These are phyloP conservation scores for Henningerozyma blattae DNA, from an alignment of 805 yeast species.

Conservation along the genomic window DNA sequence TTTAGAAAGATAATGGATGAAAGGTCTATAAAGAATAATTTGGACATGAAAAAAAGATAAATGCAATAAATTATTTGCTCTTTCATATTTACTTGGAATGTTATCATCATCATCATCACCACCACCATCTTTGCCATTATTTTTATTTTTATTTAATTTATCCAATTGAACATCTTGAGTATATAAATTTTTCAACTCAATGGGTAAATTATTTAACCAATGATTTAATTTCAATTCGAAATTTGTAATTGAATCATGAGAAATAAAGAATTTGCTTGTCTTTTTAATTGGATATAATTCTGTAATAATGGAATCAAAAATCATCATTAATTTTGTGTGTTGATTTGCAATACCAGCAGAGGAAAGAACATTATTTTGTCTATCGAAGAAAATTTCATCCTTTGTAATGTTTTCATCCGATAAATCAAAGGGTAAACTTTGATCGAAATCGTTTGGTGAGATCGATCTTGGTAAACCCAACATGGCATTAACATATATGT, in stretches of 20 bases:
- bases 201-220: slow-evolving; percentile 63
- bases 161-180: slow-evolving; percentile 39
- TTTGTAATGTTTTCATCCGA: slow-evolving; percentile 80
- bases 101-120: slow-evolving; percentile 42
- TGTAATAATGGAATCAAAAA: slow-evolving; percentile 59
- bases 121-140: slow-evolving; percentile 56
- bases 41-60: slow-evolving; percentile 70
- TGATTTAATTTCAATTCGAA: slow-evolving; percentile 58
- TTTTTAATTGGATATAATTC: slow-evolving; percentile 51
- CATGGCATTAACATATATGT: slow-evolving; percentile 80
- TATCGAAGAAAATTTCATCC: slow-evolving; percentile 27
- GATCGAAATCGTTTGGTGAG: slow-evolving; percentile 76
- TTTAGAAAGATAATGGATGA: slow-evolving; percentile 53
- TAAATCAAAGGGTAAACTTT: slow-evolving; percentile 69
- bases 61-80: slow-evolving; percentile 68
- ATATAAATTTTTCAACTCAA: neutral
- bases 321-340: slow-evolving; percentile 63
- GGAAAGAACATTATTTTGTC: slow-evolving; percentile 18
- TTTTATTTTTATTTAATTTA: slow-evolving; percentile 61
- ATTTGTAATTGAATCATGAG: slow-evolving; percentile 29
- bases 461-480: slow-evolving; percentile 72
- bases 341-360: slow-evolving; percentile 58
- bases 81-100: slow-evolving; percentile 34
- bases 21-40: slow-evolving; percentile 78
- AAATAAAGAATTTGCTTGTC: slow-evolving; percentile 22